phyloP scores from a whole-genome alignment of 2,329 filamentous ascomycete species.

The Penicillium crustosum region DNA sequence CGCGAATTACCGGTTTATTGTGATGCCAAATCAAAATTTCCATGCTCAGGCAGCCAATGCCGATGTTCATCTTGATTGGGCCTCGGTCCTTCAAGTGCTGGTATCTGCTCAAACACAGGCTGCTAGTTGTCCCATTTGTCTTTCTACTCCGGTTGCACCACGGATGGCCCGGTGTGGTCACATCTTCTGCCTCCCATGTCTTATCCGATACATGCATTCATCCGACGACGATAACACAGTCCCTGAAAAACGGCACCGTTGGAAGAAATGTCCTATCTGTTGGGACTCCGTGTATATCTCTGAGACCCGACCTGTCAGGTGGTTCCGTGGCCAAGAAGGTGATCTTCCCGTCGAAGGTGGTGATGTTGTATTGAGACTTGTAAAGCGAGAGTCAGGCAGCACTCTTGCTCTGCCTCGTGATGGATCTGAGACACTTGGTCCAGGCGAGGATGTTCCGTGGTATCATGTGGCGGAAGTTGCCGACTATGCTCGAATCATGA shows the following conservation, averaged over 20 bases:
- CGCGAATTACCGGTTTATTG: conserved; percentile 96
- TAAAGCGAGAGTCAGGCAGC: conserved; percentile 75
- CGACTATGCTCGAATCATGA: conserved; percentile 95
- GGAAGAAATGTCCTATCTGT: conserved; percentile 96
- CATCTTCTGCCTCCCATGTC: conserved; percentile 90
- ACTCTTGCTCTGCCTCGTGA: conserved; percentile 87
- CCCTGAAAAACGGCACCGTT: conserved; percentile 69
- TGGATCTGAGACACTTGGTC: conserved; percentile 67
- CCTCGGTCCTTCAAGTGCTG: conserved; percentile 83
- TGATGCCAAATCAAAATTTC: conserved; percentile 79
- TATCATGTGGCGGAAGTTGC: conserved; percentile 90
- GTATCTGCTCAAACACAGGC: conserved; percentile 86
- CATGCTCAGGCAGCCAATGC: conserved; percentile 77
- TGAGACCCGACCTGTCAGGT: conserved; percentile 84
- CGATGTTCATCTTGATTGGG: conserved; percentile 88
- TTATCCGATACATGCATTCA: conserved; percentile 94
- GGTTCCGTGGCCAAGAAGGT: conserved; percentile 86
- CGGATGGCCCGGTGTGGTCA: conserved; percentile 97
- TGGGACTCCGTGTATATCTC: conserved; percentile 91
- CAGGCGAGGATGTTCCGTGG: conserved; percentile 83
- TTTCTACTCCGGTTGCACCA: conserved; percentile 87
- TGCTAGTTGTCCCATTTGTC: conserved; percentile 88
- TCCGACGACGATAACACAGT: conserved; percentile 66
- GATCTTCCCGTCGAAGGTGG: conserved; percentile 77
- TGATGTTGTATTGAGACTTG: conserved; percentile 84